Percentiles rank a stretch among this genome's conserved stretches.
Evolutionary conservation across 169 alveolate genomes (phyloP).

Genomic region (Cryptosporidium bovis): DNA sequence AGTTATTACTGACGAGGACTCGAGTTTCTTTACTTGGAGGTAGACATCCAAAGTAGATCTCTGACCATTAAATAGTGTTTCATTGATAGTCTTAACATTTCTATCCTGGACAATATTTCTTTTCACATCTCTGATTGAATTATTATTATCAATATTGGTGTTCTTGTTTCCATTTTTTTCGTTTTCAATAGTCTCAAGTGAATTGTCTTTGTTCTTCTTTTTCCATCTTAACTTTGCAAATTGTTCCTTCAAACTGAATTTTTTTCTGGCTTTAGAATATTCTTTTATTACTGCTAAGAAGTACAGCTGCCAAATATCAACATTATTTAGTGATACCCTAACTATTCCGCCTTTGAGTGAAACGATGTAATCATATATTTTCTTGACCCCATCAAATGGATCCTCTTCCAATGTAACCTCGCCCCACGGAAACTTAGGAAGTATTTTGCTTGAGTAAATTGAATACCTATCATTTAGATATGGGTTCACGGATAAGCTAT

Average conservation of each 20-base stretch:
- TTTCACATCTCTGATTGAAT: neutral
- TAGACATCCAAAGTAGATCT: conserved; percentile 36
- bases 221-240: neutral
- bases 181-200: neutral
- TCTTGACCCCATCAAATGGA: conserved; percentile 29
- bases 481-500: conserved; percentile 44
- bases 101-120: neutral
- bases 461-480: conserved; percentile 27
- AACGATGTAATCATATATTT: conserved; percentile 22
- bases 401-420: conserved; percentile 3
- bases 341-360: conserved; percentile 42
- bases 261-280: conserved; percentile 17
- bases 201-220: neutral
- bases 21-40: neutral
- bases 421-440: conserved; percentile 66
- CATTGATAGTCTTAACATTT: neutral
- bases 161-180: neutral
- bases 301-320: conserved; percentile 64
- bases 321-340: conserved; percentile 33
- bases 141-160: neutral
- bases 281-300: conserved; percentile 36
- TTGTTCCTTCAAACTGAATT: conserved; percentile 8
- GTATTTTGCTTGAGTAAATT: neutral
- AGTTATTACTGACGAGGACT: conserved; percentile 41
- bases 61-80: conserved; percentile 3